A percentile compares a stretch with the other conserved stretches of the same genome.
Conservation (phyloP, 2,329 filamentous ascomycete species). For the Phialophora chinensis region DNA sequence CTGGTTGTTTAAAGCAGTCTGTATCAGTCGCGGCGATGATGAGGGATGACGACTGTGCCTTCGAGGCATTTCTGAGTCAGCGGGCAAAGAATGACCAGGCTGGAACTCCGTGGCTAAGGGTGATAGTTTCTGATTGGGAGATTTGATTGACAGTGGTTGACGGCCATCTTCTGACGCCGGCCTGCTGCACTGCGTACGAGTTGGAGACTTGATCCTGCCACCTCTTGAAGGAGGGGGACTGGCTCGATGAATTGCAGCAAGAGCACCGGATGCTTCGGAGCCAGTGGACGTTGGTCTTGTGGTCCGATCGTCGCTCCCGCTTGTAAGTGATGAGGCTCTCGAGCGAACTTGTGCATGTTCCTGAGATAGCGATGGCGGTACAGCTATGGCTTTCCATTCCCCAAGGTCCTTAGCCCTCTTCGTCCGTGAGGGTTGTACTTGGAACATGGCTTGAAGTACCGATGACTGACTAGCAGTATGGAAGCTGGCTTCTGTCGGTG, state of each 20-base stretch:
- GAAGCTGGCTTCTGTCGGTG: slow-evolving; percentile 34
- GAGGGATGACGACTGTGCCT: slow-evolving; percentile 28
- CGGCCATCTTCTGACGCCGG: slow-evolving; percentile 38
- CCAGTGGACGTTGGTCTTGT: slow-evolving; percentile 37
- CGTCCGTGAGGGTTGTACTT: slow-evolving; percentile 24
- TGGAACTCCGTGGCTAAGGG: slow-evolving; percentile 35
- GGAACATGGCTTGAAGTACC: slow-evolving; percentile 36
- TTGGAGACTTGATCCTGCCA: slow-evolving; percentile 37
- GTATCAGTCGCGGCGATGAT: slow-evolving; percentile 34
- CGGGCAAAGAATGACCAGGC: slow-evolving; percentile 9
- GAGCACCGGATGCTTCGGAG: slow-evolving; percentile 48
- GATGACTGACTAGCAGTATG: slow-evolving; percentile 14
- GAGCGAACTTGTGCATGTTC: slow-evolving; percentile 38
- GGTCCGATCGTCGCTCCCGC: slow-evolving; percentile 27
- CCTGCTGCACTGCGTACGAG: slow-evolving; percentile 23
- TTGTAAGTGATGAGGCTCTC: slow-evolving; percentile 40
- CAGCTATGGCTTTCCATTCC: slow-evolving; percentile 39
- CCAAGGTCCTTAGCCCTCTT: slow-evolving; percentile 38
- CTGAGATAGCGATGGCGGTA: slow-evolving; percentile 40
- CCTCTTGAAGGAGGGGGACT: slow-evolving; percentile 43
- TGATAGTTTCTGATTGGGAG: slow-evolving; percentile 34
- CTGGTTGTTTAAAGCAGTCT: slow-evolving; percentile 33
- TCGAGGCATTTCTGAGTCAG: slow-evolving; percentile 3
- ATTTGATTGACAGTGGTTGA: slow-evolving; percentile 46
- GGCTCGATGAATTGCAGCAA: slow-evolving; percentile 48